A percentile compares a stretch with the other conserved stretches of the same genome.
phyloP scores from a whole-genome alignment of 2,329 filamentous ascomycete genomes.

The Penicillium brasilianum region DNA sequence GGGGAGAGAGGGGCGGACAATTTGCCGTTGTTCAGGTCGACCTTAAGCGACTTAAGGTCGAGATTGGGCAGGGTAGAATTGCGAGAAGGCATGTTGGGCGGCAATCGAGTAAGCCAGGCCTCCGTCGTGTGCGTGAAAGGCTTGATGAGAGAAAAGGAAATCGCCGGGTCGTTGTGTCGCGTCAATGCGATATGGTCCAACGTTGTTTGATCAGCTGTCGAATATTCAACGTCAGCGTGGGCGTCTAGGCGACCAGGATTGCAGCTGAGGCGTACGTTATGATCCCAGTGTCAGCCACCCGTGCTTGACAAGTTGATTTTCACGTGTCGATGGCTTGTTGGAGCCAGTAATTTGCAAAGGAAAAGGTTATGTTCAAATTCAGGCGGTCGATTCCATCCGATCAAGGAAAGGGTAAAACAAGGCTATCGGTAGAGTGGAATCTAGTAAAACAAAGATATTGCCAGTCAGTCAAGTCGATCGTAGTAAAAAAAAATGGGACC shows the following conservation, averaged over 20 bases:
- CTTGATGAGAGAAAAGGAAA: neutral
- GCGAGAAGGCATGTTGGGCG: constrained; percentile 44
- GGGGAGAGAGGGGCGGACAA: constrained; percentile 41
- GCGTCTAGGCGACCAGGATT: constrained; percentile 10
- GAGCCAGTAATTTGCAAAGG: neutral
- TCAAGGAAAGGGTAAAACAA: constrained; percentile 1
- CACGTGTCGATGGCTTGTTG: neutral
- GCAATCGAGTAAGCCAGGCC: constrained; percentile 8
- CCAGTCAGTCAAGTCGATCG: constrained; percentile 19
- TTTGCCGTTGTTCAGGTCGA: constrained; percentile 36
- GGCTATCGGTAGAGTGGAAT: constrained; percentile 21
- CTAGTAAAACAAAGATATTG: constrained; percentile 19
- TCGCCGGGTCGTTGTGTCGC: constrained; percentile 7
- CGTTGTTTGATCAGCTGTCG: constrained; percentile 6
- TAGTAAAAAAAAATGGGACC: neutral
- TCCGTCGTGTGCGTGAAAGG: neutral
- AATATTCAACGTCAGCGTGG: constrained; percentile 15
- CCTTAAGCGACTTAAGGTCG: constrained; percentile 42
- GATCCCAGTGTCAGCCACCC: constrained; percentile 13
- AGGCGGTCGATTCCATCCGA: neutral
- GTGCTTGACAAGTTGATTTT: constrained; percentile 8
- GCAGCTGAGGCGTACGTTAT: constrained; percentile 22
- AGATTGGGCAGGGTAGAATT: constrained; percentile 44
- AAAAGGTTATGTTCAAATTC: constrained; percentile 1
- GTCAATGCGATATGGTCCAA: neutral